Evolutionary conservation across 306 rosid genomes (phyloP).

Genomic region (Dryas drummondii): DNA sequence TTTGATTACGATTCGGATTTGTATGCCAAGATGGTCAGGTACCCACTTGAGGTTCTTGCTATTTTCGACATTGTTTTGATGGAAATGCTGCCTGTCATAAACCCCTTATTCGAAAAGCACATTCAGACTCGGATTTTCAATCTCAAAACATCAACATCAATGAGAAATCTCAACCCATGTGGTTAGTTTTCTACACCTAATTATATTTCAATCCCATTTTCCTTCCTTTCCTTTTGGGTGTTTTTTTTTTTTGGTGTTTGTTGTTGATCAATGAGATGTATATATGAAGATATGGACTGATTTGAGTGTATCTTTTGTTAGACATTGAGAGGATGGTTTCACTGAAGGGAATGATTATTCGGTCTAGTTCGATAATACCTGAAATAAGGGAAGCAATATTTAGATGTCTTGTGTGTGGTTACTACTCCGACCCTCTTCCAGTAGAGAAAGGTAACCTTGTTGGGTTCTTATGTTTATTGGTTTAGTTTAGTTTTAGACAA

Average conservation of each 20-base stretch:
- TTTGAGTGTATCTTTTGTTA: slow-evolving; percentile 15
- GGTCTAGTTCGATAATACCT: slow-evolving; percentile 83
- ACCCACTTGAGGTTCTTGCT: slow-evolving; percentile 93
- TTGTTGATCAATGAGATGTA: neutral
- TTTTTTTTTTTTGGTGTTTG: neutral
- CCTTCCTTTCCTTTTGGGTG: neutral
- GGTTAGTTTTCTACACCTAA: slow-evolving; percentile 45
- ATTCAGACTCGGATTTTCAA: slow-evolving; percentile 86
- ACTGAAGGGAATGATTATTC: slow-evolving; percentile 86
- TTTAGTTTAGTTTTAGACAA: neutral
- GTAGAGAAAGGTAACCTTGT: slow-evolving; percentile 73
- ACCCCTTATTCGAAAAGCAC: slow-evolving; percentile 83
- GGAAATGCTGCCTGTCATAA: slow-evolving; percentile 78
- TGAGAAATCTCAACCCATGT: slow-evolving; percentile 93
- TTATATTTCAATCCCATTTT: neutral
- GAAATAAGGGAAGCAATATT: slow-evolving; percentile 96
- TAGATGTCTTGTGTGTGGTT: slow-evolving; percentile 93
- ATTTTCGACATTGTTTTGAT: slow-evolving; percentile 93
- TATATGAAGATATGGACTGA: slow-evolving; percentile 20
- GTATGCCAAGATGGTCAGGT: slow-evolving; percentile 89
- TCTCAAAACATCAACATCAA: slow-evolving; percentile 70
- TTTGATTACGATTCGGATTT: slow-evolving; percentile 85
- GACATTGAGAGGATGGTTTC: slow-evolving; percentile 98
- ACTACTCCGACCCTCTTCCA: slow-evolving; percentile 68
- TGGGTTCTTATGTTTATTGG: slow-evolving; percentile 1